Percentiles rank a stretch among this genome's conserved stretches.
Evolutionary conservation across 306 rosid species (phyloP).

Genomic region (Morella rubra): DNA sequence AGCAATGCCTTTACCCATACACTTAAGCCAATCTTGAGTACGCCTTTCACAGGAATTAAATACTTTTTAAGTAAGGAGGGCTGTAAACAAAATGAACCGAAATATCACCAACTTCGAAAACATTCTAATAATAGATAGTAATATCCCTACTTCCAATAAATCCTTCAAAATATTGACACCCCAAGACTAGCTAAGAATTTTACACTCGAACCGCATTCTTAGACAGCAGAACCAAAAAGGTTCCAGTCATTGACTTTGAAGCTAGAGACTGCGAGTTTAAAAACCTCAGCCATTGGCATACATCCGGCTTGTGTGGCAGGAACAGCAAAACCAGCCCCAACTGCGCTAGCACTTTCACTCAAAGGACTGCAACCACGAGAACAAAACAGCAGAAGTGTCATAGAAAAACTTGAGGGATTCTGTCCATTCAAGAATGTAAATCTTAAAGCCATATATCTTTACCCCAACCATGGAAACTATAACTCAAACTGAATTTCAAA

Average conservation of each 20-base stretch:
- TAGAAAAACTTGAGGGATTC: not conserved
- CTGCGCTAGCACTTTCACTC: constrained; percentile 76
- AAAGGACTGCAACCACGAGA: constrained; percentile 59
- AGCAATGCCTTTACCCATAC: too few species aligned
- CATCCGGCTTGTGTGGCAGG: constrained; percentile 73
- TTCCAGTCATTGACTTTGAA: constrained; percentile 78
- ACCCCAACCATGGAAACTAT: not conserved
- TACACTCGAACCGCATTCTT: constrained; percentile 5
- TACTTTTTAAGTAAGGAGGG: too few species aligned
- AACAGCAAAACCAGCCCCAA: constrained; percentile 67
- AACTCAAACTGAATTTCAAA: not conserved
- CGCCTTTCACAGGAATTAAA: too few species aligned
- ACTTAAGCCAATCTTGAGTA: too few species aligned
- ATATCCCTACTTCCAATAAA: not conserved
- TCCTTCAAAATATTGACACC: not conserved
- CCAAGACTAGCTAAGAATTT: constrained; percentile 2
- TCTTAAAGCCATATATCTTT: not conserved
- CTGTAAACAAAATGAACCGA: not conserved
- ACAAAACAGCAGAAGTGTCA: constrained; percentile 19
- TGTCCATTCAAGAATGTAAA: not conserved
- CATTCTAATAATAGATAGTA: not conserved
- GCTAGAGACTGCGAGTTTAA: constrained; percentile 62
- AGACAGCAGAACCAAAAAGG: constrained; percentile 47
- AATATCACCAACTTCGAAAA: not conserved
- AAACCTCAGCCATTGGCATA: constrained; percentile 69